phyloP scores from a whole-genome alignment of 2,329 filamentous ascomycete genomes.

The Leptographium wingfieldii region DNA sequence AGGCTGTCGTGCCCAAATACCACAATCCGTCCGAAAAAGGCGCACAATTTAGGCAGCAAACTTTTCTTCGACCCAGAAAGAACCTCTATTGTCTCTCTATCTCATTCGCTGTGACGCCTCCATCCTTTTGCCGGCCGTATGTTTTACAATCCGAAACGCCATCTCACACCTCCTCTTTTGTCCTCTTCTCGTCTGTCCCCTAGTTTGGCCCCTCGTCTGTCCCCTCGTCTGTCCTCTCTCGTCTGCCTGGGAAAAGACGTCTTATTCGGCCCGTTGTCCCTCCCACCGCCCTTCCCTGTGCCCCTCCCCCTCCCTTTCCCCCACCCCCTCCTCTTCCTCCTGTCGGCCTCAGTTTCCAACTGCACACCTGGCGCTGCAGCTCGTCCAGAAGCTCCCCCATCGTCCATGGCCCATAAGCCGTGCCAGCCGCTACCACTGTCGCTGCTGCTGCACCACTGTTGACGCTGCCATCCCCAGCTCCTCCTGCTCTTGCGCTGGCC shows the following conservation, averaged over 20 bases:
- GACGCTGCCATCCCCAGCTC: not conserved
- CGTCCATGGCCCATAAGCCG: slow-evolving; percentile 18
- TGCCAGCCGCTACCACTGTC: slow-evolving; percentile 9
- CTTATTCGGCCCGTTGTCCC: not conserved
- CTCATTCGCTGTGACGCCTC: not conserved
- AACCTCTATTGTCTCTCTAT: not conserved
- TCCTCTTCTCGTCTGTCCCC: not conserved
- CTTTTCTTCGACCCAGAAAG: not conserved
- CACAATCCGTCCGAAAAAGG: not conserved
- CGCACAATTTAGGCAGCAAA: not conserved
- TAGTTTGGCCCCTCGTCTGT: too few relatives aligned
- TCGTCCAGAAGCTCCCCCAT: slow-evolving; percentile 18
- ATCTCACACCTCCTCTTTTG: not conserved
- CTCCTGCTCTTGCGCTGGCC: not conserved
- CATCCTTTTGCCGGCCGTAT: not conserved
- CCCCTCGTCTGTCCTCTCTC: too few relatives aligned
- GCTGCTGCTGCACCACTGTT: slow-evolving; percentile 1
- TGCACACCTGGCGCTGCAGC: slow-evolving; percentile 17
- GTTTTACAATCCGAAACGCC: not conserved
- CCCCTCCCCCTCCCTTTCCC: not conserved
- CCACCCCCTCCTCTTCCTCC: not conserved
- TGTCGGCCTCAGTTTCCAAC: not conserved
- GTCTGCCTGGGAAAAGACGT: not conserved
- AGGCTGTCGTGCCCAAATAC: not conserved
- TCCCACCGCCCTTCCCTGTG: not conserved